Evolutionary conservation across 2,329 filamentous ascomycete genomes (phyloP).

Genomic region (Pseudogymnoascus sp.): DNA sequence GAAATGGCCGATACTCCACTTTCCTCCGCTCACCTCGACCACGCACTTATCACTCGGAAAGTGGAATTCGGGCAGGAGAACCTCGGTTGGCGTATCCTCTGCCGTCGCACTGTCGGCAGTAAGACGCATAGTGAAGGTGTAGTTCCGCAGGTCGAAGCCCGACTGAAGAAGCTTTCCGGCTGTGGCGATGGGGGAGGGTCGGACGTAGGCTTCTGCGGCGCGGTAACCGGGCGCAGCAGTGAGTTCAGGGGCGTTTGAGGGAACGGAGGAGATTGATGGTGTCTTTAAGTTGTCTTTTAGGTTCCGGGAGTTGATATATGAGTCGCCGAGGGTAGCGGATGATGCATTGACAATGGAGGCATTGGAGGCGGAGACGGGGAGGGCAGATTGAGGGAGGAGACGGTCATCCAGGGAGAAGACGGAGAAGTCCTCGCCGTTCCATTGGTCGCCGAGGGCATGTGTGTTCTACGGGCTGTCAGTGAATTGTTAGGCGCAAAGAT

Average conservation of each 20-base stretch:
- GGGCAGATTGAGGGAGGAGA: slow-evolving; percentile 46
- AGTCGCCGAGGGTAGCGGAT: slow-evolving; percentile 35
- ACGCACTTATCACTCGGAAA: slow-evolving; percentile 70
- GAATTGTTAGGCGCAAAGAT: slow-evolving; percentile 7
- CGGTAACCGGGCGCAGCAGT: slow-evolving; percentile 68
- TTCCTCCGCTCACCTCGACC: slow-evolving; percentile 75
- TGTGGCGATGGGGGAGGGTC: slow-evolving; percentile 72
- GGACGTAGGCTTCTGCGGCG: slow-evolving; percentile 87
- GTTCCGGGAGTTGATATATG: slow-evolving; percentile 62
- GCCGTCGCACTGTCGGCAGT: slow-evolving; percentile 52
- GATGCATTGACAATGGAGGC: slow-evolving; percentile 41
- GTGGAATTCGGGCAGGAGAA: slow-evolving; percentile 88
- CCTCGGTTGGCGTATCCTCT: slow-evolving; percentile 65
- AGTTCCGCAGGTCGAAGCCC: slow-evolving; percentile 76
- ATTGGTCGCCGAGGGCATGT: slow-evolving; percentile 84
- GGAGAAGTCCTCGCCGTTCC: slow-evolving; percentile 96
- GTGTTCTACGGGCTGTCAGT: slow-evolving; percentile 55
- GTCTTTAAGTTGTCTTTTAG: slow-evolving; percentile 66
- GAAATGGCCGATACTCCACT: slow-evolving; percentile 77
- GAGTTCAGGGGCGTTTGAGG: slow-evolving; percentile 49
- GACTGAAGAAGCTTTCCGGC: slow-evolving; percentile 65
- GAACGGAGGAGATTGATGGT: slow-evolving; percentile 56
- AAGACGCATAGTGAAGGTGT: slow-evolving; percentile 69
- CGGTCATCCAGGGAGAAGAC: slow-evolving; percentile 83
- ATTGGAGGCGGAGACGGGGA: slow-evolving; percentile 39